A percentile compares a stretch with the other conserved stretches of the same genome.
These are phyloP conservation scores for Panicum hallii DNA, from an alignment of 202 grass and related monocot species.

Conservation along the genomic window DNA sequence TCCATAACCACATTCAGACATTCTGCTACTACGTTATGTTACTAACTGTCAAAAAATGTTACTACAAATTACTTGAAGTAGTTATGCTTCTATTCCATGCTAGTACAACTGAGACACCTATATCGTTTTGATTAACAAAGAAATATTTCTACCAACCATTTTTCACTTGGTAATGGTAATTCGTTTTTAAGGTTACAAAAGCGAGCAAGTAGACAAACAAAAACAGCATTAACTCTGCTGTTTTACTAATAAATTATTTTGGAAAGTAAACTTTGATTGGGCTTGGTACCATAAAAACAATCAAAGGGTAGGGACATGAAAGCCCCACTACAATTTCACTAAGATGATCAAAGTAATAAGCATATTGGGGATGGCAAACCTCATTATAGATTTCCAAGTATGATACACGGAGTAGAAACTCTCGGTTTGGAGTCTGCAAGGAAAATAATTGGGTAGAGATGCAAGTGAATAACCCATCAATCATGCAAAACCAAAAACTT, in stretches of 20 bases:
- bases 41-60: not conserved
- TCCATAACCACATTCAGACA: not conserved
- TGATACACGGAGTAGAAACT: too few species aligned
- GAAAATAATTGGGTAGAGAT: too few species aligned
- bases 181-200: not conserved
- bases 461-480: too few species aligned
- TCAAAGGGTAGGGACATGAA: not conserved
- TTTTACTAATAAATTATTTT: slow-evolving; percentile 5
- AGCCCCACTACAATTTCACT: too few species aligned
- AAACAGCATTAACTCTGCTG: not conserved
- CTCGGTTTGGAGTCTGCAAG: too few species aligned
- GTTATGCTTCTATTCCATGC: slow-evolving; percentile 11
- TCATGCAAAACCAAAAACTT: too few species aligned
- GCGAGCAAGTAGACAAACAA: not conserved
- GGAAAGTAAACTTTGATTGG: slow-evolving; percentile 23
- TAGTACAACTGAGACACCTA: not conserved
- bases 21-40: not conserved
- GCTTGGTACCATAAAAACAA: slow-evolving; percentile 4
- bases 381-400: too few species aligned
- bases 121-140: not conserved
- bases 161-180: not conserved
- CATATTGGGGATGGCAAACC: too few species aligned
- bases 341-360: too few species aligned
- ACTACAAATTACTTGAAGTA: not conserved
- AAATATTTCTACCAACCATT: slow-evolving; percentile 1